These are phyloP conservation scores for Rhododendron williamsianum DNA, from an alignment of 148 eudicot species.

Conservation along the genomic window DNA sequence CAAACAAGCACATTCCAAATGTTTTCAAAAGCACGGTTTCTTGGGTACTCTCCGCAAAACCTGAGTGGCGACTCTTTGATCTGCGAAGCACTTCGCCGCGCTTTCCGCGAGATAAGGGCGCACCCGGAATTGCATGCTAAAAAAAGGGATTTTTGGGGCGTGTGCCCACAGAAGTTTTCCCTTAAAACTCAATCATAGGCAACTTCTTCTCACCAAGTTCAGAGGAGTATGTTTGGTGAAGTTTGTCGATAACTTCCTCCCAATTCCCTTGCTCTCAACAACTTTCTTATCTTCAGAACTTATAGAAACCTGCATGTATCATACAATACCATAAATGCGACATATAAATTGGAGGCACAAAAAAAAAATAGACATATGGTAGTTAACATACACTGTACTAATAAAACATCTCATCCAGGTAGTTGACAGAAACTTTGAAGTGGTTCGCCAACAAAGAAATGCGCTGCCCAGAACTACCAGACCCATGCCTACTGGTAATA, in stretches of 20 bases:
- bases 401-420: conserved; percentile 46
- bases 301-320: conserved; percentile 58
- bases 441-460: conserved; percentile 59
- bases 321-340: conserved; percentile 6
- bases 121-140: no score
- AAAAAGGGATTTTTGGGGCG: no score
- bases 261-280: conserved; percentile 48
- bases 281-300: conserved; percentile 38
- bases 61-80: no score
- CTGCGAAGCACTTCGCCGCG: no score
- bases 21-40: no score
- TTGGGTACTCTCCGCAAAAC: no score
- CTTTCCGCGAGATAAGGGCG: no score
- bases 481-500: conserved; percentile 56
- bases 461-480: conserved; percentile 51
- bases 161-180: conserved; percentile 46
- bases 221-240: conserved; percentile 40
- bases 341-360: background rate
- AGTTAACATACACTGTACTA: conserved; percentile 46
- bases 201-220: conserved; percentile 37
- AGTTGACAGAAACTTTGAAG: conserved; percentile 53
- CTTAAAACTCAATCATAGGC: conserved; percentile 54
- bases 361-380: background rate
- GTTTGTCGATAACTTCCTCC: conserved; percentile 51
- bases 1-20: no score